Conservation (phyloP, 345 rosid species). For the Hibiscus trionum region DNA sequence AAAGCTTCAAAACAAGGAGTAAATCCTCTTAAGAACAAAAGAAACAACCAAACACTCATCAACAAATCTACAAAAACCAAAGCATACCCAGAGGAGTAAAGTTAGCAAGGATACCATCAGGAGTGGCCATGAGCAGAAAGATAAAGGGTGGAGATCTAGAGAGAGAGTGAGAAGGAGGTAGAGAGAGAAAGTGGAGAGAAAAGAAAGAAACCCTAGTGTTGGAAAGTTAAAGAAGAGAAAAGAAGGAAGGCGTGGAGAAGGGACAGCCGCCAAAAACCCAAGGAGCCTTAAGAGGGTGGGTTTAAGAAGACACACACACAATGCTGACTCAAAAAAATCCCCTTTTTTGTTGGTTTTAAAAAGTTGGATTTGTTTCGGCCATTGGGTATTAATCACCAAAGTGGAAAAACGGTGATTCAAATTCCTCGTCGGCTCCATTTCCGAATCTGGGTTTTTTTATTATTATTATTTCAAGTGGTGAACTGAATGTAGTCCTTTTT, state of each 20-base stretch:
- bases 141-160: constrained; percentile 15
- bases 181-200: background rate
- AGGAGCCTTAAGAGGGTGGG: constrained; percentile 15
- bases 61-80: background rate
- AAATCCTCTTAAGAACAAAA: background rate
- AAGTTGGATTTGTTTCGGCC: background rate
- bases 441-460: background rate
- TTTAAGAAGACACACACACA: constrained; percentile 13
- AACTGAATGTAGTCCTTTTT: no score
- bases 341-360: background rate
- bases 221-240: background rate
- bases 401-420: constrained; percentile 13
- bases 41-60: background rate
- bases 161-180: constrained; percentile 9
- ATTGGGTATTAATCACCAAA: background rate
- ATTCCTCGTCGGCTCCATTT: background rate
- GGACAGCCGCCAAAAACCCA: constrained; percentile 39
- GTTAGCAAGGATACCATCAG: constrained; percentile 48
- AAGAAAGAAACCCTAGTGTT: constrained; percentile 30
- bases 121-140: constrained; percentile 38
- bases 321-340: background rate
- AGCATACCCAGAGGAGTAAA: constrained; percentile 44
- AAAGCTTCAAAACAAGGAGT: background rate
- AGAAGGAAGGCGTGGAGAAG: constrained; percentile 23
- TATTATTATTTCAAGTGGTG: background rate